Percentiles rank a stretch among this genome's conserved stretches.
These are phyloP conservation scores for Dioszegia hungarica DNA, from an alignment of 768 basidiomycete genomes.

Conservation along the genomic window DNA sequence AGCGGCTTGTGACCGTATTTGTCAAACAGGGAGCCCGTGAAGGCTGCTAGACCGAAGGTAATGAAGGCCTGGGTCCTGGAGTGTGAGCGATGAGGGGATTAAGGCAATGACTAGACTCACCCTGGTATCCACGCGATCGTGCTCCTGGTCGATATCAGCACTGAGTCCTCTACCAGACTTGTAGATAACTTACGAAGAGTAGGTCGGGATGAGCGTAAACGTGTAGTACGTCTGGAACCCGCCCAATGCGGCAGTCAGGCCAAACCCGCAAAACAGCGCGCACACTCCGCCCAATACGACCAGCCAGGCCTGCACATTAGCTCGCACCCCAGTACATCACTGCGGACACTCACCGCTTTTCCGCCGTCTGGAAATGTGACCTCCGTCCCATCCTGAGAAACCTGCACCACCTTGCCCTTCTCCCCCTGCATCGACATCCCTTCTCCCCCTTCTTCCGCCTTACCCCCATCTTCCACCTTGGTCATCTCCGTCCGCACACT, in stretches of 20 bases:
- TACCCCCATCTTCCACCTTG: not conserved
- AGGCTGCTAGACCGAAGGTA: slow-evolving; percentile 17
- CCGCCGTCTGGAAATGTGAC: slow-evolving; percentile 25
- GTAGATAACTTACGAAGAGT: slow-evolving; percentile 11
- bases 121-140: slow-evolving; percentile 25
- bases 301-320: slow-evolving; percentile 15
- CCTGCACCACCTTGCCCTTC: slow-evolving; percentile 8
- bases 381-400: slow-evolving; percentile 16
- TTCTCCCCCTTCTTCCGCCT: not conserved
- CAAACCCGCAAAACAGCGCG: slow-evolving; percentile 14
- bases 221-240: slow-evolving; percentile 26
- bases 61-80: slow-evolving; percentile 19
- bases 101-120: not conserved
- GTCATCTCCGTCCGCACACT: not conserved
- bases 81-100: not conserved
- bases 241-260: slow-evolving; percentile 18
- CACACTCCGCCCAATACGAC: slow-evolving; percentile 10
- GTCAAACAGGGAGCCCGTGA: slow-evolving; percentile 30
- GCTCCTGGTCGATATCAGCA: slow-evolving; percentile 12
- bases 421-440: not conserved
- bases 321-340: not conserved
- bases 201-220: slow-evolving; percentile 9
- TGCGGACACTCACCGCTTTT: slow-evolving; percentile 2
- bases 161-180: not conserved
- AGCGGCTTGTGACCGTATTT: slow-evolving; percentile 14